Conservation (phyloP, 176 grass and related monocot species). For the Poa annua region DNA sequence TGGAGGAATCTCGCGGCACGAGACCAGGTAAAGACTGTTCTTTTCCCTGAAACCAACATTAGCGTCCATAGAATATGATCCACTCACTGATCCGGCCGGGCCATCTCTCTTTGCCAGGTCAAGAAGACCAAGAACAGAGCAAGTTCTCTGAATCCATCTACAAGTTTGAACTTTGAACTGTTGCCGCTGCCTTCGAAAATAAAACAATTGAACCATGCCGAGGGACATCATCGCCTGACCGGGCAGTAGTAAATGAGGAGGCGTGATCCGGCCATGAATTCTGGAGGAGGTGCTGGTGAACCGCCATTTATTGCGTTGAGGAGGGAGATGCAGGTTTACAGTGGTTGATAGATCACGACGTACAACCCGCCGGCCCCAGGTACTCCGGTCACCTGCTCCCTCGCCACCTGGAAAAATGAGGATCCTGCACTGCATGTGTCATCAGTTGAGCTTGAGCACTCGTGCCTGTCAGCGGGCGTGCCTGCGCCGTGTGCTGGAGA, state of each 20-base stretch:
- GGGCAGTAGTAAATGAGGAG: constrained; percentile 40
- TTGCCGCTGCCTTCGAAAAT: not conserved
- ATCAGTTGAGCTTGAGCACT: not conserved
- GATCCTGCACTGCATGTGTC: constrained; percentile 3
- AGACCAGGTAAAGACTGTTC: constrained; percentile 29
- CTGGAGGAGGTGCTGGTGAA: constrained; percentile 31
- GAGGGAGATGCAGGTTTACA: not conserved
- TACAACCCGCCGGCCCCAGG: constrained; percentile 8
- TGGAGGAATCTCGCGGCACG: constrained; percentile 51
- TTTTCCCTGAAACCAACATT: constrained; percentile 35
- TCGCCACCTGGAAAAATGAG: constrained; percentile 37
- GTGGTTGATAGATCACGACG: constrained; percentile 18
- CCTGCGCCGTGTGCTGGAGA: constrained; percentile 34
- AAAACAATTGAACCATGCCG: not conserved
- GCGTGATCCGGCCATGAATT: constrained; percentile 50
- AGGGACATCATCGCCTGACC: not conserved
- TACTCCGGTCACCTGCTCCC: constrained; percentile 23
- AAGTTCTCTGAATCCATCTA: not conserved
- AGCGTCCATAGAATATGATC: constrained; percentile 13
- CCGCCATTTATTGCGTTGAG: not conserved
- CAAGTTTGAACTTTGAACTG: constrained; percentile 6
- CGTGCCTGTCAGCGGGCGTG: constrained; percentile 52
- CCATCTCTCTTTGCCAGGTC: constrained; percentile 32
- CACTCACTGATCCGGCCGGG: constrained; percentile 31
- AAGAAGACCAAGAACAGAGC: constrained; percentile 21